Base-by-base conservation (phyloP, 495 filamentous ascomycete genomes). In the Cetradonia linearis region DNA sequence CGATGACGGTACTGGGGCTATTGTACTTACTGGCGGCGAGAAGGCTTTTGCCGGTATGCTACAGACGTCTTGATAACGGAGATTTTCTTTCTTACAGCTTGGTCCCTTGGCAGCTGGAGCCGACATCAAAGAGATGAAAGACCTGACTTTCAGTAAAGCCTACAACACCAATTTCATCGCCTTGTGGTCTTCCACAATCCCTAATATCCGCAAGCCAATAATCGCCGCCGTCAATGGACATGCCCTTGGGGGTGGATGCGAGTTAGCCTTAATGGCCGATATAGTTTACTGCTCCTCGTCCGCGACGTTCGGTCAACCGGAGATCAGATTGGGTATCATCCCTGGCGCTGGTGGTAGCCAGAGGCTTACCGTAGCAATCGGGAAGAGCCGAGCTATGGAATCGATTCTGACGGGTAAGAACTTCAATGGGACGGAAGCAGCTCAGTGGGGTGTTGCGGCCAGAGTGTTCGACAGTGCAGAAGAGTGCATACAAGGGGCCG, bases 101-200 rank as follows among this genome's bases (percentile, higher is more conserved):
- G 33, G 42, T 38, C 5, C 49, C 25, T 23, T 36, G 5, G 58
- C 56, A 78, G 93, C 93, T 62, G 93, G 93, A 59, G 93, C 93
- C 60, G 93, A 98, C 74, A 98, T 98, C 74, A 96, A 96, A 73
- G 93, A 98, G 76, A 98, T 98, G 93, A 84, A 87, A 42, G 81
- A 88, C 55, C 81, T 95, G 5, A 91, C 83, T 66, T 98, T 97
- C 77, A 79, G 84, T 55, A 69, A 82, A 56, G 93, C 93, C 50
- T 96, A 93, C 79, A 85, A 78, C 25, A 79, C 70, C 62, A 87
- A 92, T 71, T 97, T 97, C 75, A 96, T 97, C 74, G 87, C 93
- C 69, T 80, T 82, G 38, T 98, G 93, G 93, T 94, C 89, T 30
- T 76, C 83, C 62, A 84, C 94, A 18, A 85, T 88, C 42, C 89